Base-by-base conservation (phyloP, 768 basidiomycete species). In the Boletellus emodensis region DNA sequence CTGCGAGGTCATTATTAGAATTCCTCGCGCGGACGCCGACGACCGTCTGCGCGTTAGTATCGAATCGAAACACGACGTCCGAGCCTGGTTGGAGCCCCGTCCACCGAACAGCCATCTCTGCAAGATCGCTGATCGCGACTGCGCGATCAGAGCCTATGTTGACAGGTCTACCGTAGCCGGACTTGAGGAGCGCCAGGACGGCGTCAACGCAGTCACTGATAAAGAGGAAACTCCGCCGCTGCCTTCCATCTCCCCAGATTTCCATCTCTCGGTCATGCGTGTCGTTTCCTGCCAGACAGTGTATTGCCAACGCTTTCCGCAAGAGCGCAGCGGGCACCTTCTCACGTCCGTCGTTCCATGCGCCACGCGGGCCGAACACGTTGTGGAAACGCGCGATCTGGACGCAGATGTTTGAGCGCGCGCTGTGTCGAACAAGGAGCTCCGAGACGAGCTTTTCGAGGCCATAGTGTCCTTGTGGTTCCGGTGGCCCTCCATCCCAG, bases 381-480 rank as follows among this genome's bases (percentile, higher is more conserved):
- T 83, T 83, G 46, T 83, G 81, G 51, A 84, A 80, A 1, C 82
- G 73, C 0, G 77, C 78, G 40, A 82, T 73, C 13, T 69, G 72
- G 28, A 80, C 57, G 12, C 69, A 56, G 18, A 82, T 63, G 10
- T 56, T 57, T 9, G 37, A 14, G 1, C 59, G 47, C 1, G 62
- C 45, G 43, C 65, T 67, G 17, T 68, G 71, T 1, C 56, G 57
- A 3, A 81, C 52, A 13, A 82, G 65, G 14, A 75, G 62, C 56
- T 83, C 82, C 0, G 76, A 74, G 22, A 61, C 49, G 36, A 82
- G 71, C 54, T 83, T 83, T 62, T 84, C 81, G 5, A 81, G 70
- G 15, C 82, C 82, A 38, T 84, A 83, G 4, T 81, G 71, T 6
- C 79, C 80, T 56, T 82, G 80, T 0, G 80, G 77, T 6, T 53